Conservation (phyloP, 2,329 filamentous ascomycete species). For the Cladorrhinum sp. region DNA sequence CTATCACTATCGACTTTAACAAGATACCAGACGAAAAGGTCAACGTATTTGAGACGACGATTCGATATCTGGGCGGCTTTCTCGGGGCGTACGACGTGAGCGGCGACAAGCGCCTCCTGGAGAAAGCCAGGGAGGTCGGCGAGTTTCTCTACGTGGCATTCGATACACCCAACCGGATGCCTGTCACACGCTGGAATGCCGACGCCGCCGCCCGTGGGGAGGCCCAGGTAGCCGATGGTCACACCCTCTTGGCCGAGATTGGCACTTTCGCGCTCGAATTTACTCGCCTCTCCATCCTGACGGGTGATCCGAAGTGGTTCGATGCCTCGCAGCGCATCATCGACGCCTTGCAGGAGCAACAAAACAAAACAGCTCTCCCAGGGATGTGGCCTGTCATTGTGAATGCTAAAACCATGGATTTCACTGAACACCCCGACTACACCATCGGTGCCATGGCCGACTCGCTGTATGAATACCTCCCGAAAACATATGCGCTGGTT, state of each 20-base stretch:
- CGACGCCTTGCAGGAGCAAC: conserved; percentile 55
- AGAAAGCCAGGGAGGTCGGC: conserved; percentile 45
- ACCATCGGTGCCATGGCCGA: conserved; percentile 38
- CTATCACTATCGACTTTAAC: conserved; percentile 60
- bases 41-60: conserved; percentile 69
- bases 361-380: conserved; percentile 64
- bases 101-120: conserved; percentile 40
- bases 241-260: conserved; percentile 37
- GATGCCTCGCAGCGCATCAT: conserved; percentile 74
- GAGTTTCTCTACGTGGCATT: conserved; percentile 46
- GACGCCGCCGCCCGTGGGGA: conserved; percentile 30
- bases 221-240: conserved; percentile 31
- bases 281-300: conserved; percentile 69
- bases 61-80: conserved; percentile 68
- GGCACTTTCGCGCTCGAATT: conserved; percentile 74
- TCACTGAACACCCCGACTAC: conserved; percentile 32
- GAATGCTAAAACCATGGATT: conserved; percentile 20
- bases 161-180: conserved; percentile 46
- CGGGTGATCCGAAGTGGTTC: conserved; percentile 67
- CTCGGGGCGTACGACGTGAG: conserved; percentile 69
- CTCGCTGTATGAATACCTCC: conserved; percentile 49
- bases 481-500: conserved; percentile 52
- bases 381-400: conserved; percentile 70
- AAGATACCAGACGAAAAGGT: conserved; percentile 48
- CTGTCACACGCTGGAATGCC: conserved; percentile 55